Evolutionary conservation across 805 yeast species (phyloP), one percentile per base, ranked within the genome.

Genomic region (Tetrapisispora taiwanensis): DNA sequence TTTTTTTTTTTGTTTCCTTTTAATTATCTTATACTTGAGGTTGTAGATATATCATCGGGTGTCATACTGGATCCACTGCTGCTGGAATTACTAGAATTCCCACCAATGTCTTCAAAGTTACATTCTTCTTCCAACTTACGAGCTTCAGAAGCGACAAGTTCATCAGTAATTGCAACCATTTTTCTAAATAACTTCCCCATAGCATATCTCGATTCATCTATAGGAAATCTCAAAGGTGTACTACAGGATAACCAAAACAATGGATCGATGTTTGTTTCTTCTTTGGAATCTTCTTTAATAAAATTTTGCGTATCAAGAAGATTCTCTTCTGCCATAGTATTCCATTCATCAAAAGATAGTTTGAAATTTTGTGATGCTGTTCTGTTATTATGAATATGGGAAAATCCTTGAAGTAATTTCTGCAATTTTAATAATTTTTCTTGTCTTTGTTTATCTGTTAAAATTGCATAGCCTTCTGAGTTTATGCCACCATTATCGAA

Each of bases 141-240:
- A 17, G 15, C 15, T 26, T 36, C 45, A 8, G 36, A 28, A 18
- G 15, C 27, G 2, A 28, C 14, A n/a, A 41, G 7, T 9, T 41
- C 39, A 27, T 15, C 20, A 7, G 33, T 41, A 1, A 42, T 5
- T 2, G 18, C 5, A 19, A 33, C 15, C 18, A 36, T 31, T 30
- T 31, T 36, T 24, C 36, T 20, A 14, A 60, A 60, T 6, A 67
- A 39, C 44, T 72, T 60, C 44, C 69, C 58, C 27, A 73, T 58
- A 30, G 84, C 72, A 53, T 75, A 84, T 46, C 77, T 75, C 0
- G 88, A 78, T 56, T 86, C 88, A 50, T 72, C 73, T 32, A 82
- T 65, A 0, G 92, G 92, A 44, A 73, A 75, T 37, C 82, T 69
- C 35, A 86, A 63, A 0, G 95, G 95, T 1, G 88, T 79, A 1